Percentiles rank a stretch among this genome's conserved stretches.
phyloP scores from a whole-genome alignment of 148 eudicot genomes.

The Vaccinium corymbosum region DNA sequence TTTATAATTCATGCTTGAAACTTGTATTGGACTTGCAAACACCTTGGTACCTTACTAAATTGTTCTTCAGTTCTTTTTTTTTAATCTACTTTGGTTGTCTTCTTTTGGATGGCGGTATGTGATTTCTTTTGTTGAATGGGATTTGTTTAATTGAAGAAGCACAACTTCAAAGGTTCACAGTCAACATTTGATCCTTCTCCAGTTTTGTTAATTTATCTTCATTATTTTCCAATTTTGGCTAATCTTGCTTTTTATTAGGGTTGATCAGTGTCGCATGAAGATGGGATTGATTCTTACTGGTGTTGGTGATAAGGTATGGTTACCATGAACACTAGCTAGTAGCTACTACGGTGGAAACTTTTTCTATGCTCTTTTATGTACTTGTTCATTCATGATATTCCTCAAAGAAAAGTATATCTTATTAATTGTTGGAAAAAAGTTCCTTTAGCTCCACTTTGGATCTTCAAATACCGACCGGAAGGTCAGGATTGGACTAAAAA shows the following conservation, averaged over 20 bases:
- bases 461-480: neutral
- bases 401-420: neutral
- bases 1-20: neutral
- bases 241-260: constrained; percentile 39
- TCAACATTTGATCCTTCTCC: neutral
- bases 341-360: neutral
- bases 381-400: neutral
- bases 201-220: constrained; percentile 1
- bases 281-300: constrained; percentile 78
- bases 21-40: constrained; percentile 1
- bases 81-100: neutral
- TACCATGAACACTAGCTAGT: neutral
- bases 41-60: neutral
- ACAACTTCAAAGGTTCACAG: neutral
- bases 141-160: neutral
- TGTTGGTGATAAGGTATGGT: constrained; percentile 74
- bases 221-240: constrained; percentile 5
- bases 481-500: neutral
- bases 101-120: neutral
- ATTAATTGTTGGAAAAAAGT: neutral
- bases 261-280: constrained; percentile 72
- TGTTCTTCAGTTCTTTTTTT: neutral
- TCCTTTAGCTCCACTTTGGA: neutral
- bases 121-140: neutral
- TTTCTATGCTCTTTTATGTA: neutral